Evolutionary conservation across 139 green algal species (phyloP), one percentile per base, ranked within the genome.

Genomic region (Chlorella vulgaris): DNA sequence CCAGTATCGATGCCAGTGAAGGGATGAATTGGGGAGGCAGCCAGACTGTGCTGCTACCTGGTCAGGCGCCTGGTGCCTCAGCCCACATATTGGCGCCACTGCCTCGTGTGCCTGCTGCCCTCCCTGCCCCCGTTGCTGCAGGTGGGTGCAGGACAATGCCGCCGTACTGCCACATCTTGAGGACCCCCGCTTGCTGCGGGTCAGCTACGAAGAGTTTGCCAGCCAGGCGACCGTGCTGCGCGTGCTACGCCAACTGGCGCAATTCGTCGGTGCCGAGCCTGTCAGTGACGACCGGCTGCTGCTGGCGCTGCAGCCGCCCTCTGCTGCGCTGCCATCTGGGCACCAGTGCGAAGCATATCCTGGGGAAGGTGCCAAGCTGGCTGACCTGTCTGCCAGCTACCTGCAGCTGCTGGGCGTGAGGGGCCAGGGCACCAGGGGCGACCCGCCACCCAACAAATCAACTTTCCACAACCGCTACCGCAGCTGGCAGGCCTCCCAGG

Each of bases 101-200:
- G n/a, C n/a, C n/a, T n/a, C n/a, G n/a, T n/a, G n/a, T n/a, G n/a
- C n/a, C n/a, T 58, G 47, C 47, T 58, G 47, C 47, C 10, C 15
- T 15, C 15, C 13, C 47, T 10, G 10, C 47, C 47, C 47, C 47
- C 15, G 10, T 58, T 58, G 47, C 42, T 62, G 66, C 60, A 74
- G 76, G 35, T 82, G 76, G 76, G 76, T 82, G 19, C 33, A 75
- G 31, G 76, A 82, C 60, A 82, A 82, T 60, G 36, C n/a, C 22
- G 31, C 31, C 2, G 60, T 58, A 19, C 33, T 71, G 47, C 76
- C 76, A 3, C 71, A 55, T 38, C 35, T 82, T 29, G 76, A 60
- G 31, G 21, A 69, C 66, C 47, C 47, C 13, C 47, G 55, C 2
- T 24, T 75, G 66, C 47, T 82, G 76, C 24, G 21, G 4, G 76